phyloP scores from a whole-genome alignment of 768 basidiomycete species.

The Psilocybe sp. region DNA sequence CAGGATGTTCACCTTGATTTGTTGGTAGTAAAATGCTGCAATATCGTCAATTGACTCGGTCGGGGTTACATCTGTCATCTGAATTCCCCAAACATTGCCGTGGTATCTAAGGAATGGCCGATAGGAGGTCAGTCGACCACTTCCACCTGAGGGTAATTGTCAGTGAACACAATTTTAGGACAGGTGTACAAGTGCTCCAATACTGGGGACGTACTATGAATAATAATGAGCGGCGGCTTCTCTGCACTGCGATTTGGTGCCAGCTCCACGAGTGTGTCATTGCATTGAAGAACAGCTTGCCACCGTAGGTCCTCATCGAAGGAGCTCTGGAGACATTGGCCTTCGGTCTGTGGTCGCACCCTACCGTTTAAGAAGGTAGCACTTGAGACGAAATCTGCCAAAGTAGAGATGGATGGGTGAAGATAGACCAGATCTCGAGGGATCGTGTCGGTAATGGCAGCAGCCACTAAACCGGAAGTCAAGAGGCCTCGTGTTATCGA shows the following conservation, averaged over 20 bases:
- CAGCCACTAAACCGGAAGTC: neutral
- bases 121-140: too few relatives aligned
- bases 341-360: too few relatives aligned
- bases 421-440: neutral
- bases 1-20: too few relatives aligned
- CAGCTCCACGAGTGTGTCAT: neutral
- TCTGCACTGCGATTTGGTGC: neutral
- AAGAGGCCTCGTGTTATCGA: neutral
- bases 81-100: too few relatives aligned
- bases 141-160: too few relatives aligned
- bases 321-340: neutral
- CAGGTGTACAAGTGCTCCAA: too few relatives aligned
- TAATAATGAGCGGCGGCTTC: neutral
- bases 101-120: too few relatives aligned
- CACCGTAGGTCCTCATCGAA: neutral
- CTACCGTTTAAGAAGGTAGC: neutral
- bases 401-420: neutral
- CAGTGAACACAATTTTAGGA: too few relatives aligned
- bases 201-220: neutral
- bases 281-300: constrained; percentile 1
- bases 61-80: too few relatives aligned
- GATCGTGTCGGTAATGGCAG: neutral
- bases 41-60: too few relatives aligned
- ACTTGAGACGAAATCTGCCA: neutral
- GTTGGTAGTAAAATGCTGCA: too few relatives aligned